phyloP scores from a whole-genome alignment of 202 grass and related monocot species.

The Miscanthus sacchariflorus region DNA sequence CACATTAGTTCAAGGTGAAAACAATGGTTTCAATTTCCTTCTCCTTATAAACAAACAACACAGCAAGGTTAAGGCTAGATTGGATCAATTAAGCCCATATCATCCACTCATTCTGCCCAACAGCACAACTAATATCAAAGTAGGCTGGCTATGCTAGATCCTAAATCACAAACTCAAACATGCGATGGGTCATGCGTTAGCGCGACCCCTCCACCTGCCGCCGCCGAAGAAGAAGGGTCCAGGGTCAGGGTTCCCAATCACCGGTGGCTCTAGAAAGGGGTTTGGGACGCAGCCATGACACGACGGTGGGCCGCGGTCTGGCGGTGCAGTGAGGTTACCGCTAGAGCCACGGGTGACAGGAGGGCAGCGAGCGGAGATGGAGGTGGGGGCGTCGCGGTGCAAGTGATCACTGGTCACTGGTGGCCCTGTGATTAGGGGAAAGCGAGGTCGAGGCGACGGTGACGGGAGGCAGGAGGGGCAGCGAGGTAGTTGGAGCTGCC shows the following conservation, averaged over 20 bases:
- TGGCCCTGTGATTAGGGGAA: too few relatives aligned
- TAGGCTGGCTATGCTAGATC: background rate
- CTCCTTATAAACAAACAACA: background rate
- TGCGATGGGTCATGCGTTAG: background rate
- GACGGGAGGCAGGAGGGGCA: too few relatives aligned
- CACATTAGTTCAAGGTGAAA: background rate
- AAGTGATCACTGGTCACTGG: too few relatives aligned
- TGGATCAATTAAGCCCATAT: background rate
- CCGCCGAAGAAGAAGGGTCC: background rate
- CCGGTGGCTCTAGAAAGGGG: too few relatives aligned
- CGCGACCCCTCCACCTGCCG: background rate
- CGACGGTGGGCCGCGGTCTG: too few relatives aligned
- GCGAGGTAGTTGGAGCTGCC: too few relatives aligned
- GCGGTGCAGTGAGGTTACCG: too few relatives aligned
- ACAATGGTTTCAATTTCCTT: background rate
- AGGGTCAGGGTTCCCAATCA: background rate
- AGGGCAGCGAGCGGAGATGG: too few relatives aligned
- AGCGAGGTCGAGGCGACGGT: too few relatives aligned
- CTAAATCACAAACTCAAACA: background rate
- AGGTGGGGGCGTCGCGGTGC: too few relatives aligned
- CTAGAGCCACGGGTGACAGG: too few relatives aligned
- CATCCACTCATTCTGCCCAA: background rate
- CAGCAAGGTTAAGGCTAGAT: slow-evolving; percentile 13
- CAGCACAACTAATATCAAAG: background rate
- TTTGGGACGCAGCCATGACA: too few relatives aligned